Percentiles rank a stretch among this genome's conserved stretches.
phyloP scores from a whole-genome alignment of 106 monocot genomes.

The Cymbidium sinense region DNA sequence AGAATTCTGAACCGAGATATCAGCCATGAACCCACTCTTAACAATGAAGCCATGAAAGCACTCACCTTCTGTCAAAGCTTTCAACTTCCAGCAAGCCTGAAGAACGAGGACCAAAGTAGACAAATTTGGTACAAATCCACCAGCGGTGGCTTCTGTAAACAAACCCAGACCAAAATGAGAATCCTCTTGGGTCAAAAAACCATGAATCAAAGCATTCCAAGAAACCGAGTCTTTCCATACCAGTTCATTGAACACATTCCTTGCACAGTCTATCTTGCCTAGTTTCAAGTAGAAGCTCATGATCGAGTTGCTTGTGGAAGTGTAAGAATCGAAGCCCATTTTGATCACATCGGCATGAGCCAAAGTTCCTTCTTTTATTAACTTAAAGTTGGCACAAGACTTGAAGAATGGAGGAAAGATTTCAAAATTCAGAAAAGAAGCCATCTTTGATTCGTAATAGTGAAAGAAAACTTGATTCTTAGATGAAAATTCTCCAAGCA shows the following conservation, averaged over 20 bases:
- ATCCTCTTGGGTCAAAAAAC: constrained; percentile 35
- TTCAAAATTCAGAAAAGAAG: constrained; percentile 6
- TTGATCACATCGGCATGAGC: constrained; percentile 57
- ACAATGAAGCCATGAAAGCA: constrained; percentile 42
- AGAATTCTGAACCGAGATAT: constrained; percentile 44
- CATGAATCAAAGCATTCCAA: constrained; percentile 68
- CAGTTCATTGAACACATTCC: constrained; percentile 33
- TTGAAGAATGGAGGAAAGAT: constrained; percentile 49
- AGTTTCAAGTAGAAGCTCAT: constrained; percentile 67
- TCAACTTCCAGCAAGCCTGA: constrained; percentile 61
- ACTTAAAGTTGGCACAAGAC: constrained; percentile 26
- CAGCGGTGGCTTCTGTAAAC: constrained; percentile 33
- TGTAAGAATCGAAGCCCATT: constrained; percentile 28
- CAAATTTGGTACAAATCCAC: constrained; percentile 43
- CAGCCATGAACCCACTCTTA: constrained; percentile 28
- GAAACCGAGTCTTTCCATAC: constrained; percentile 57
- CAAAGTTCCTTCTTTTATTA: constrained; percentile 25
- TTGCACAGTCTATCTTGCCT: constrained; percentile 34
- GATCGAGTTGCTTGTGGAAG: constrained; percentile 51
- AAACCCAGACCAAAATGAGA: constrained; percentile 25
- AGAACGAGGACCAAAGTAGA: constrained; percentile 61
- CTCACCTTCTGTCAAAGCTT: constrained; percentile 24
- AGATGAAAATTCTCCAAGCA: background rate
- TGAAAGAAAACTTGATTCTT: constrained; percentile 12
- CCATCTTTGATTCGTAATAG: constrained; percentile 20